Base-by-base conservation (phyloP, 1,284 basidiomycete genomes). In the Apiotrichum mycotoxinovorans region DNA sequence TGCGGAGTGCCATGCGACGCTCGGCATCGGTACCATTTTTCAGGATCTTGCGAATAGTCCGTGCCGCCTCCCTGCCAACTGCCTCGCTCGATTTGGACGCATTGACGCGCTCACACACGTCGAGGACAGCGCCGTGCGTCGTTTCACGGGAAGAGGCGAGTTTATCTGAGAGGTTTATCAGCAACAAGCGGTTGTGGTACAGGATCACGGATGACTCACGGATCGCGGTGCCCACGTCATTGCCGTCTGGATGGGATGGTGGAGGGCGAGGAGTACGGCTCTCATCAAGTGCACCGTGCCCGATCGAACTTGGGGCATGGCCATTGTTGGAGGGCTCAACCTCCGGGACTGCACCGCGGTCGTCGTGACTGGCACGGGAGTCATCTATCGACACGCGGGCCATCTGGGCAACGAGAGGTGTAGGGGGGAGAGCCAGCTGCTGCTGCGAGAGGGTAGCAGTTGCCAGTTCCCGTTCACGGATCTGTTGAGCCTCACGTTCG, bases 21-120 rank as follows among this genome's bases (percentile, higher is more conserved):
- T 75, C 73, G 17, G 56, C 37, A 34, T 76, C 74, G 27, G 63
- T 63, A 1, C 72, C 75, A 54, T 68, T 56, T 58, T 76, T 76
- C 65, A 78, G 68, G 50, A 72, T 69, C 53, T 73, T 76, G 25
- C 75, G 57, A n/a, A 76, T 58, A 4, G 69, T 67, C n/a, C 70
- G 60, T 1, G 72, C 74, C 0, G 73, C 70, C 47, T 78, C 76
- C 56, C 72, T 76, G 35, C 64, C 58, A 11, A 76, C 69, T 1
- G 61, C 61, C 9, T 75, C 74, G n/a, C 63, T 53, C 4, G 55
- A 57, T 2, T 70, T 58, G 3, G 75, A 75, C n/a, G 62, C 62
- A 41, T 74, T 72, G 59, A 78, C 68, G 25, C 71, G 58, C 25
- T 76, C 76, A 58, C 70, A 75, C 11, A 76, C 63, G 22, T 70